Conservation (phyloP, 1,139 yeast genomes). For the Candida sanyaensis region DNA sequence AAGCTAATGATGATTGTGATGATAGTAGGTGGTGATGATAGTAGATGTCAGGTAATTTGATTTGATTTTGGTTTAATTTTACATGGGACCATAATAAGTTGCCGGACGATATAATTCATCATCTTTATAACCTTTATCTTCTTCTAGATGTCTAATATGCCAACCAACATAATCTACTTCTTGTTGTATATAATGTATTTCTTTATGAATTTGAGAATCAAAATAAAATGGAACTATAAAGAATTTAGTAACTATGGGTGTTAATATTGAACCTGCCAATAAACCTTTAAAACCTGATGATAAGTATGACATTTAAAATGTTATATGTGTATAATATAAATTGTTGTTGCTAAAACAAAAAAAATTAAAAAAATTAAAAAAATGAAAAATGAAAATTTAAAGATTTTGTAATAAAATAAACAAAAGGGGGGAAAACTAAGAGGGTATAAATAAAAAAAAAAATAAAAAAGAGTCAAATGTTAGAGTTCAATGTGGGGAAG, state of each 20-base stretch:
- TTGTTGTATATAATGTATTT: constrained; percentile 34
- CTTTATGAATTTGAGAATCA: constrained; percentile 25
- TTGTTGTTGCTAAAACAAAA: too few species aligned
- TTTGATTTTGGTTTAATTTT: background rate
- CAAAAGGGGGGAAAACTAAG: background rate
- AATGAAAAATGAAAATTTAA: background rate
- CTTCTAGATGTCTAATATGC: constrained; percentile 38
- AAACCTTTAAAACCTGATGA: constrained; percentile 23
- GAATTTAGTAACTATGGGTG: constrained; percentile 32
- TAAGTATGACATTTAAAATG: constrained; percentile 13
- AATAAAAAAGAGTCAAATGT: background rate
- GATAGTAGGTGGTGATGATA: background rate
- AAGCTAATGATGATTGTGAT: background rate
- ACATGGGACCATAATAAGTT: constrained; percentile 19
- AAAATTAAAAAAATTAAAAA: too few species aligned
- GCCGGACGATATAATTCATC: constrained; percentile 36
- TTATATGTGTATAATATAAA: background rate
- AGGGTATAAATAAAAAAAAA: background rate
- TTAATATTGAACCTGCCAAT: constrained; percentile 30
- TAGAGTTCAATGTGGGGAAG: background rate
- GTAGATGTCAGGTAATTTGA: too few species aligned
- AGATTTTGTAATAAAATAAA: background rate
- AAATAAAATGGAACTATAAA: constrained; percentile 27
- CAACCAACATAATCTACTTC: constrained; percentile 41
- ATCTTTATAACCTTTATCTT: constrained; percentile 27